Conservation (phyloP, 1,139 yeast species). For the Magnusiomyces suaveolens region DNA sequence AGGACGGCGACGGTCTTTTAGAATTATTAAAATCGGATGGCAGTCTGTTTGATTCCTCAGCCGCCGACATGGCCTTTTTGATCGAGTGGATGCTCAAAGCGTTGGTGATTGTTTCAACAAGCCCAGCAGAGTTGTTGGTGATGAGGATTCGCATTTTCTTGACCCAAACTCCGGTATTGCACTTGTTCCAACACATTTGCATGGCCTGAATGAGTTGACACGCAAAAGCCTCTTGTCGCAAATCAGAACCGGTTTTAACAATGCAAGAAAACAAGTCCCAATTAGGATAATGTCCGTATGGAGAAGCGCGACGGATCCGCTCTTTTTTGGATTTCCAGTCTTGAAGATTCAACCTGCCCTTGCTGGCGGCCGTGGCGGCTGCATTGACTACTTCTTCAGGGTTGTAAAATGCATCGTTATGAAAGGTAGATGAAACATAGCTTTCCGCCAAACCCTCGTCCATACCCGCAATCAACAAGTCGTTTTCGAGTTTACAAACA, state of each 20-base stretch:
- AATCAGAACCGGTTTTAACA: slow-evolving; percentile 90
- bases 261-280: slow-evolving; percentile 95
- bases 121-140: slow-evolving; percentile 81
- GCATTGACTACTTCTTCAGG: too few relatives aligned
- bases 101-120: slow-evolving; percentile 91
- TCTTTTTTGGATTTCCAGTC: slow-evolving; percentile 81
- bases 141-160: slow-evolving; percentile 84
- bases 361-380: background rate
- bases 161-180: slow-evolving; percentile 71
- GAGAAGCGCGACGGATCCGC: slow-evolving; percentile 66
- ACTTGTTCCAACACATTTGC: slow-evolving; percentile 69
- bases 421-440: too few relatives aligned
- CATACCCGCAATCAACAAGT: slow-evolving; percentile 68
- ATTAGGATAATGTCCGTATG: slow-evolving; percentile 73
- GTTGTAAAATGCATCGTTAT: too few relatives aligned
- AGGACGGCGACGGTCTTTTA: slow-evolving; percentile 57
- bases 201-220: slow-evolving; percentile 84
- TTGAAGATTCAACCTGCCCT: slow-evolving; percentile 44
- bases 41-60: background rate
- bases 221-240: slow-evolving; percentile 96
- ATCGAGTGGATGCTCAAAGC: slow-evolving; percentile 90
- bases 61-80: slow-evolving; percentile 75
- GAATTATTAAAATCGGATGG: slow-evolving; percentile 34
- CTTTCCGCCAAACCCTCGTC: slow-evolving; percentile 27
- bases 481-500: slow-evolving; percentile 82